Conservation (phyloP, 129 eudicot species). For the Artemisia argyi region DNA sequence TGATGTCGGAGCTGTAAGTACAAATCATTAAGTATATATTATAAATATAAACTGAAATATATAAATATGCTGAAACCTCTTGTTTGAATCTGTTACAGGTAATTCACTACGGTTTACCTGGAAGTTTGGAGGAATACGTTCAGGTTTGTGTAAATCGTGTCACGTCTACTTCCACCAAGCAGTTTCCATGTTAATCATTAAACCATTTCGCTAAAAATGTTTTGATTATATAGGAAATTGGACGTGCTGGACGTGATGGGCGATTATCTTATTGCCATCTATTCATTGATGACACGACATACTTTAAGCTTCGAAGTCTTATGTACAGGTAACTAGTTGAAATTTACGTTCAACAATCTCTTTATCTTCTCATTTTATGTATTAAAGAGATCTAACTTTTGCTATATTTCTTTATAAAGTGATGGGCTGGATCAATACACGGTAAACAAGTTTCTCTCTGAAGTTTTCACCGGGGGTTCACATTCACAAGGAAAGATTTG, state of each 20-base stretch:
- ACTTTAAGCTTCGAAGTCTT: constrained; percentile 82
- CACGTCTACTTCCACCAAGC: background rate
- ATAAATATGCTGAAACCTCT: constrained; percentile 1
- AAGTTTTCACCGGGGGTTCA: constrained; percentile 49
- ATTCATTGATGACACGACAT: constrained; percentile 73
- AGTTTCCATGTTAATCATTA: constrained; percentile 3
- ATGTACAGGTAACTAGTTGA: constrained; percentile 45
- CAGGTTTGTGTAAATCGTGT: constrained; percentile 53
- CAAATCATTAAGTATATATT: background rate
- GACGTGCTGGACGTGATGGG: constrained; percentile 99
- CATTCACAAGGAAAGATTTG: constrained; percentile 47
- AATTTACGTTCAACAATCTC: background rate
- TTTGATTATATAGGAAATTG: constrained; percentile 64
- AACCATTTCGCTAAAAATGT: constrained; percentile 2
- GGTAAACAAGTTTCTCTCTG: constrained; percentile 72
- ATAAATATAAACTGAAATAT: background rate
- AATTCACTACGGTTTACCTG: constrained; percentile 92
- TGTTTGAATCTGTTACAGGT: constrained; percentile 51
- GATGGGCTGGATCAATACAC: constrained; percentile 88
- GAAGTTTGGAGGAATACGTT: constrained; percentile 94
- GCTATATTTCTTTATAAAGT: constrained; percentile 40
- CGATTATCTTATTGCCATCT: constrained; percentile 89
- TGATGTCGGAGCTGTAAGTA: constrained; percentile 95
- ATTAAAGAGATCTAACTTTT: constrained; percentile 6
- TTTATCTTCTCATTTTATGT: constrained; percentile 7